phyloP scores from a whole-genome alignment of 2,329 filamentous ascomycete genomes.

The Zopfia rhizophila region DNA sequence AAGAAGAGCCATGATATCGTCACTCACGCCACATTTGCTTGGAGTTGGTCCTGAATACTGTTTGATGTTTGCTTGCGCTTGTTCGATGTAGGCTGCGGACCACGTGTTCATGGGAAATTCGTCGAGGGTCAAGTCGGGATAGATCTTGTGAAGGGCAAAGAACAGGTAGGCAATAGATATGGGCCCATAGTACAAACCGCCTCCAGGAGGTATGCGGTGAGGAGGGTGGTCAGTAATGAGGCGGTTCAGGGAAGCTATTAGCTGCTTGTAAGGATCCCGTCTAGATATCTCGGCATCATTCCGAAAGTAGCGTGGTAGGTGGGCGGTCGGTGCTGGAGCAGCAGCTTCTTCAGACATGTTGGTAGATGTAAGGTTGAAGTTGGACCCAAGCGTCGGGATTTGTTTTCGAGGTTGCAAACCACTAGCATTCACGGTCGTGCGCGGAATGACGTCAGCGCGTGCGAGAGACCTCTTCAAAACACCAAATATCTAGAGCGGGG shows the following conservation, averaged over 20 bases:
- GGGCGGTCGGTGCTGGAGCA: constrained; percentile 29
- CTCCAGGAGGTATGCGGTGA: constrained; percentile 56
- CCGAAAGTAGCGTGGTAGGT: constrained; percentile 54
- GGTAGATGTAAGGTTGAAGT: neutral
- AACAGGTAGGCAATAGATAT: constrained; percentile 62
- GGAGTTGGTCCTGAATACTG: constrained; percentile 58
- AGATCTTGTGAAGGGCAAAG: constrained; percentile 60
- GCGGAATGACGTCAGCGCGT: too few relatives aligned
- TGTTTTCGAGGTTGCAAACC: too few relatives aligned
- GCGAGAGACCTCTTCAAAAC: too few relatives aligned
- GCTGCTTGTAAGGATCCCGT: constrained; percentile 61
- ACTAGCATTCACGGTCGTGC: too few relatives aligned
- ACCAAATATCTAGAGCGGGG: too few relatives aligned
- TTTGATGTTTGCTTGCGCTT: constrained; percentile 61
- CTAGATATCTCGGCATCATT: constrained; percentile 49
- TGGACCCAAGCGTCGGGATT: too few relatives aligned
- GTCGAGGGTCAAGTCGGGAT: constrained; percentile 59
- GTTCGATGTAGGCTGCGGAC: constrained; percentile 62
- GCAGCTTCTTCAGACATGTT: constrained; percentile 42
- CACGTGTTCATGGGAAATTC: constrained; percentile 59
- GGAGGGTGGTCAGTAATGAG: constrained; percentile 61
- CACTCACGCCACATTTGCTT: constrained; percentile 60
- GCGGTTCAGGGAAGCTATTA: constrained; percentile 61
- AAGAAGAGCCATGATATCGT: constrained; percentile 62
- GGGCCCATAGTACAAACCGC: constrained; percentile 62